These are phyloP conservation scores for Boletus reticuloceps DNA, from an alignment of 768 basidiomycete species.

Conservation along the genomic window DNA sequence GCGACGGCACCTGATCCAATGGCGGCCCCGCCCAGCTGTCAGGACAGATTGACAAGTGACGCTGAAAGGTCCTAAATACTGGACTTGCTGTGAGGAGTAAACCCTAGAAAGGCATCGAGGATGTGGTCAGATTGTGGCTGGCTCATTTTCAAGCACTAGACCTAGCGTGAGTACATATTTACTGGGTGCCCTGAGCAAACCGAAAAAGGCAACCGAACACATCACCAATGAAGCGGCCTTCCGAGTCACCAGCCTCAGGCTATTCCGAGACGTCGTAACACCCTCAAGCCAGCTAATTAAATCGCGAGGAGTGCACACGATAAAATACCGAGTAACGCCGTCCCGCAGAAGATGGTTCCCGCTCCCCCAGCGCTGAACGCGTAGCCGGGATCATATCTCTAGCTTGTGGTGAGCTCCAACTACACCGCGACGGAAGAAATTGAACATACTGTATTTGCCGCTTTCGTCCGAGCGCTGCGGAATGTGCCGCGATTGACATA, in stretches of 20 bases:
- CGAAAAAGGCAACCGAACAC: constrained; percentile 8
- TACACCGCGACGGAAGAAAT: too few species aligned
- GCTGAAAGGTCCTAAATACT: background rate
- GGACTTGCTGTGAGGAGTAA: background rate
- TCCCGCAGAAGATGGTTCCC: background rate
- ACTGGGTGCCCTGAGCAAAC: background rate
- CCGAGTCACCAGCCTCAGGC: background rate
- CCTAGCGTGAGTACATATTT: background rate
- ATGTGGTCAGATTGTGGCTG: background rate
- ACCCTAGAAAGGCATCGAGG: background rate
- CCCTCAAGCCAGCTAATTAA: too few species aligned
- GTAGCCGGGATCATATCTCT: too few species aligned
- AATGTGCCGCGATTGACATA: background rate
- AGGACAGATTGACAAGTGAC: background rate
- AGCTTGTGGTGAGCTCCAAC: background rate
- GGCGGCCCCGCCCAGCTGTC: background rate
- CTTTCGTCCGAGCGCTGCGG: background rate
- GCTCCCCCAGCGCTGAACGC: background rate
- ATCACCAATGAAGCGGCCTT: constrained; percentile 1
- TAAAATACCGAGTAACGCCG: background rate
- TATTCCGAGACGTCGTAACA: too few species aligned
- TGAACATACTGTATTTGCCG: too few species aligned
- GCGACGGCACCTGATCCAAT: background rate
- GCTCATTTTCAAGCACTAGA: background rate
- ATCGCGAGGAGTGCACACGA: background rate